Evolutionary conservation across 441 rosid genomes (phyloP), one percentile per base, ranked within the genome.

Genomic region (Mallotus japonicus): DNA sequence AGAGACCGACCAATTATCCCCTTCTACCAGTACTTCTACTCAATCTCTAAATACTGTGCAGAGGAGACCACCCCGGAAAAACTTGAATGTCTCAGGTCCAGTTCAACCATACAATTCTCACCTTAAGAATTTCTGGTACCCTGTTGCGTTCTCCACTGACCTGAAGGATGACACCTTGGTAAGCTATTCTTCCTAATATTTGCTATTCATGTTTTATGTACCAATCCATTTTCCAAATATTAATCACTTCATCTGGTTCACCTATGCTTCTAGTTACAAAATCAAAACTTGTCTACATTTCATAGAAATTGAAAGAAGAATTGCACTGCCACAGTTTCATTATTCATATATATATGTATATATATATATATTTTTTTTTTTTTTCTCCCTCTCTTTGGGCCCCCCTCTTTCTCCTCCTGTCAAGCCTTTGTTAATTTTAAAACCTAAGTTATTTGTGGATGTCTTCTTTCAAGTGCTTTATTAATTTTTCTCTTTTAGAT

Each of bases 121-220:
- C 55, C 83, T 94, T 58, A 94, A 88, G 90, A 89, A 92, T 44
- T 94, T 92, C 82, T 94, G 99, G 99, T 94, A 89, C 73, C 99
- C 99, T 0, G 87, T 90, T 61, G 94, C 97, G 51, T 94, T 94
- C 83, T 82, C 99, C 51, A 60, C 83, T 0, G 97, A 90, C 79
- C 86, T 94, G 62, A 92, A 94, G 85, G 87, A 88, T 71, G 97
- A 90, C 57, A 94, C 94, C 0, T 88, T 94, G 99, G 99, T 92
- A 85, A 85, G 82, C 70, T 66, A 20, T 19, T 61, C 12, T 42
- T 67, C 65, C 11, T 13, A 13, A 42, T 67, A 17, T 24, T 37
- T 47, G 19, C 32, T n/a, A 15, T 69, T 67, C 24, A n/a, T 42
- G 34, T 62, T 56, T 54, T 60, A 15, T 67, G 50, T 44, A 67